These are phyloP conservation scores for Epichloe brachyelytri DNA, from an alignment of 2,329 filamentous ascomycete species.

Conservation along the genomic window DNA sequence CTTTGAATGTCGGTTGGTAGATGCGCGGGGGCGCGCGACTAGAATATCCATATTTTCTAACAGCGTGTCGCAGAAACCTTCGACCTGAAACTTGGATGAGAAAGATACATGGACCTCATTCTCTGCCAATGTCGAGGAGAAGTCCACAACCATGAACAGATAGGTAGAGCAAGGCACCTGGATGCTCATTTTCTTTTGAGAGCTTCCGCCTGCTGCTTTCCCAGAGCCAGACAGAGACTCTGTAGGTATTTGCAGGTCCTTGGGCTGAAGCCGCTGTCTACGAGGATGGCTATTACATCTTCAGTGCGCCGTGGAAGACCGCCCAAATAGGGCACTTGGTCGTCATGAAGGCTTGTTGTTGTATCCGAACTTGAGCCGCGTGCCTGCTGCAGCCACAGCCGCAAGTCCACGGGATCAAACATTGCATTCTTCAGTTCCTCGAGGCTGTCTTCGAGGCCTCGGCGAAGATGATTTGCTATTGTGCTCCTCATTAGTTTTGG, in stretches of 20 bases:
- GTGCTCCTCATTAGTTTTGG: conserved; percentile 28
- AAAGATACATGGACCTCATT: conserved; percentile 58
- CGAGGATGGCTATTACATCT: conserved; percentile 40
- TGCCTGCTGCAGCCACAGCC: conserved; percentile 38
- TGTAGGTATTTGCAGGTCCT: conserved; percentile 34
- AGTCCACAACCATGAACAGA: conserved; percentile 57
- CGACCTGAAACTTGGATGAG: conserved; percentile 47
- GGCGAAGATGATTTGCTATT: conserved; percentile 35
- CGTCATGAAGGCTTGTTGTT: conserved; percentile 27
- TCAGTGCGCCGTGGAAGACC: conserved; percentile 37
- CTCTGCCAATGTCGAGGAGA: conserved; percentile 43
- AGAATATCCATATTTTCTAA: conserved; percentile 48
- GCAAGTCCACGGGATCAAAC: conserved; percentile 33
- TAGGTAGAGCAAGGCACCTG: conserved; percentile 48
- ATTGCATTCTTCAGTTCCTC: conserved; percentile 38
- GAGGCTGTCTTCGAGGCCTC: conserved; percentile 39
- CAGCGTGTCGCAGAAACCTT: conserved; percentile 38
- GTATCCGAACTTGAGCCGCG: conserved; percentile 19
- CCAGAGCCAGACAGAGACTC: conserved; percentile 31
- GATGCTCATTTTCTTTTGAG: conserved; percentile 47
- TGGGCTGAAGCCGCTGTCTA: conserved; percentile 48
- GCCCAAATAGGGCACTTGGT: conserved; percentile 29
- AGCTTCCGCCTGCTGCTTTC: conserved; percentile 37
- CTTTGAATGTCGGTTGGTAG: conserved; percentile 61
- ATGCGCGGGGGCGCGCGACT: conserved; percentile 55